A percentile compares a stretch with the other conserved stretches of the same genome.
These are phyloP conservation scores for Pseudocercospora cruenta DNA, from an alignment of 2,329 filamentous ascomycete genomes.

Conservation along the genomic window DNA sequence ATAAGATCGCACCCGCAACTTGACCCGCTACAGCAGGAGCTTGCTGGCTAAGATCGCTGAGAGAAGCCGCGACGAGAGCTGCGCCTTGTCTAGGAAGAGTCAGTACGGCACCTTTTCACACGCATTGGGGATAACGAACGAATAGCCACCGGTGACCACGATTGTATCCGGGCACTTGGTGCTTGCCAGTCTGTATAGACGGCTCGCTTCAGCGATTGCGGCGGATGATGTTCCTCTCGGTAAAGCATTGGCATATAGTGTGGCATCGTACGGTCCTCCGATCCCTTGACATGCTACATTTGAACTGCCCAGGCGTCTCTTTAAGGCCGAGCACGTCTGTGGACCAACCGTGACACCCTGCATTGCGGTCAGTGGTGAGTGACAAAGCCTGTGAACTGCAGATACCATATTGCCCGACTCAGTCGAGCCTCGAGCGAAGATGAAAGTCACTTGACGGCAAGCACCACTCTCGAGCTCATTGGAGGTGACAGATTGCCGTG, in stretches of 20 bases:
- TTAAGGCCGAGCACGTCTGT: not conserved
- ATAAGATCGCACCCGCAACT: slow-evolving; percentile 44
- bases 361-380: not conserved
- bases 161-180: slow-evolving; percentile 22
- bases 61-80: not conserved
- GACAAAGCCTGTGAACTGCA: no score
- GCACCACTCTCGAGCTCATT: no score
- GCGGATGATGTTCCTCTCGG: not conserved
- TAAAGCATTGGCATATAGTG: not conserved
- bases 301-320: not conserved
- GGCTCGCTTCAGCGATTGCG: slow-evolving; percentile 15
- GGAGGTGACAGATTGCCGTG: no score
- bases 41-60: slow-evolving; percentile 20
- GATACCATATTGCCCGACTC: no score
- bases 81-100: not conserved
- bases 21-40: slow-evolving; percentile 32
- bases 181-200: slow-evolving; percentile 21
- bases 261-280: not conserved
- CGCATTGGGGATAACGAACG: not conserved
- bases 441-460: no score
- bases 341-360: not conserved
- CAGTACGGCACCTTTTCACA: slow-evolving; percentile 41
- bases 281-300: not conserved
- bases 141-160: slow-evolving; percentile 20
- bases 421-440: no score